A percentile compares a stretch with the other conserved stretches of the same genome.
phyloP scores from a whole-genome alignment of 257 asterid species.

The Salvia hispanica region DNA sequence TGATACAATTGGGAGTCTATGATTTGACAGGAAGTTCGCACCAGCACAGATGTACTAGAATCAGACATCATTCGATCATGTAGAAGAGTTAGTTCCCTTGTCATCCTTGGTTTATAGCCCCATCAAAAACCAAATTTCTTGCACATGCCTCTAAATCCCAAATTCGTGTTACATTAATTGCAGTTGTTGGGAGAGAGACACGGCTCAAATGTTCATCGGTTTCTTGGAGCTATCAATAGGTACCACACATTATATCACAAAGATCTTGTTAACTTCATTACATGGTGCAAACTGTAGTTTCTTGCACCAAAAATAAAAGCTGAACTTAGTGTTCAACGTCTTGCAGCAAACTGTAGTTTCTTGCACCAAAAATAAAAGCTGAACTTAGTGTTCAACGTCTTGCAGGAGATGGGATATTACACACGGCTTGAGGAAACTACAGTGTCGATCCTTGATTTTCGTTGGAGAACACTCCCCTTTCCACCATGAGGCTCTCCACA shows the following conservation, averaged over 20 bases:
- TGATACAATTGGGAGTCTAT: conserved; percentile 6
- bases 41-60: conserved; percentile 46
- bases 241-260: conserved; percentile 30
- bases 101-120: background rate
- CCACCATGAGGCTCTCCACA: conserved; percentile 63
- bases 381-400: conserved; percentile 10
- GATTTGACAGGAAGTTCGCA: conserved; percentile 48
- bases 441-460: conserved; percentile 62
- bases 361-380: background rate
- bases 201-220: conserved; percentile 59
- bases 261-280: background rate
- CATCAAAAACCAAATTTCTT: background rate
- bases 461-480: conserved; percentile 72
- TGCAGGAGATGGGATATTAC: conserved; percentile 65
- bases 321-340: conserved; percentile 14
- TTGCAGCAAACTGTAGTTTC: conserved; percentile 31
- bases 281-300: background rate
- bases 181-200: conserved; percentile 74
- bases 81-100: conserved; percentile 49
- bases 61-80: conserved; percentile 53
- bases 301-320: background rate
- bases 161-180: conserved; percentile 21
- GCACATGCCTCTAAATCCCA: conserved; percentile 4
- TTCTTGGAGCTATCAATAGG: conserved; percentile 70
- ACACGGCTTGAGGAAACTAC: conserved; percentile 50